Evolutionary conservation across 2,329 filamentous ascomycete species (phyloP), one percentile per base, ranked within the genome.

Genomic region (Aspergillus unguis): DNA sequence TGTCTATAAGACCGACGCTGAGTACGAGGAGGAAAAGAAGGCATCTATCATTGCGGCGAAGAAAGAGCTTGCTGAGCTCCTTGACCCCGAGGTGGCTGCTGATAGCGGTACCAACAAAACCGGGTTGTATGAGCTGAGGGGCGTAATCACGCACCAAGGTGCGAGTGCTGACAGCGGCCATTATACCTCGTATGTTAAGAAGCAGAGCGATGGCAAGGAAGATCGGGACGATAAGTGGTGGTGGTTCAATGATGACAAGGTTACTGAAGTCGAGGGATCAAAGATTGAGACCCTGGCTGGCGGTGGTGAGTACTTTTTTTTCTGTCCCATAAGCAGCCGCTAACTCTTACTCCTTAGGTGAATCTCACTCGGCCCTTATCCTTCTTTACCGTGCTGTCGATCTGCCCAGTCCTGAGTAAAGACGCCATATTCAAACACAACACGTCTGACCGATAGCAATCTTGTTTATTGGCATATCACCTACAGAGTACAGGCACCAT

Each of bases 171-270:
- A 99, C 74, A 96, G 92, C 64, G 94, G 94, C 6, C 94, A 99
- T 74, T 99, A 99, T 78, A 99, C 95, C 4, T 87, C 92, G 0
- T 99, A 96, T 69, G 89, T 99, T 62, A 99, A 97, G 81, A 96
- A 99, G 81, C 80, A 86, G 56, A 86, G 83, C 23, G 68, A 68
- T 23, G 90, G 90, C 77, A 84, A 83, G 49, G 85, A 88, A 65
- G 90, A 95, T 67, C 17, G 45, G n/a, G 90, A 95, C 67, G 91
- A 89, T 62, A 96, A 91, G 65, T 99, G 94, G 94, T 99, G 94
- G 92, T 99, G 94, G 92, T 99, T 99, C 81, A 97, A 99, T 72
- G 94, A 99, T 65, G 92, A 99, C 69, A 95, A 91, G 77, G 94
- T 99, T 32, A 85, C 87, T 10, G 94, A 99, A 76, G 94, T 99